Conservation (phyloP, 139 green algal species). For the Chlamydomonas sp. region DNA sequence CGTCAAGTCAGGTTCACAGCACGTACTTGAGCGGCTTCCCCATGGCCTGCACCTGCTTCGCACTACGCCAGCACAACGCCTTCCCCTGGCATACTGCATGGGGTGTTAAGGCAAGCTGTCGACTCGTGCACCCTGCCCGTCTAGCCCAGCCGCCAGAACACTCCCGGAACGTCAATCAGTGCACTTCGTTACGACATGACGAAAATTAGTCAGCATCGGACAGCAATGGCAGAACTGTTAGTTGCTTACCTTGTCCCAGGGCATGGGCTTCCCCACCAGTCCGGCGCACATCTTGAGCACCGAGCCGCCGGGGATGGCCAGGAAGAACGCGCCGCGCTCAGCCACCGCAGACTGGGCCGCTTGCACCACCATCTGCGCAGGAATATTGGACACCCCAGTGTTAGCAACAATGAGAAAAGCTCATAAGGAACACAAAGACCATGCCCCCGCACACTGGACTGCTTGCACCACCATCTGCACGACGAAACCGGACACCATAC, state of each 20-base stretch:
- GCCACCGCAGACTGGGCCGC: slow-evolving; percentile 20
- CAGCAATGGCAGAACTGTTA: not conserved
- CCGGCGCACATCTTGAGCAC: slow-evolving; percentile 45
- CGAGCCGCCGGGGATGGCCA: slow-evolving; percentile 35
- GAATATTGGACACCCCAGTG: not conserved
- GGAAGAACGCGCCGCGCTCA: slow-evolving; percentile 16
- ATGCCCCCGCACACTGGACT: not conserved
- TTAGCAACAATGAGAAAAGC: not conserved
- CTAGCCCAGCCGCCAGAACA: too few relatives aligned
- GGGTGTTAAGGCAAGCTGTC: too few relatives aligned
- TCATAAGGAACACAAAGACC: not conserved
- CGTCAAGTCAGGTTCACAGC: too few relatives aligned
- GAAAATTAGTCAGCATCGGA: not conserved
- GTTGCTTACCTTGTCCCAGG: slow-evolving; percentile 24
- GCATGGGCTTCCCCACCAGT: slow-evolving; percentile 11
- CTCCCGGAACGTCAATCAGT: too few relatives aligned
- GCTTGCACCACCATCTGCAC: slow-evolving; percentile 5
- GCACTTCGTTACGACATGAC: too few relatives aligned
- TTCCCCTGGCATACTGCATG: too few relatives aligned
- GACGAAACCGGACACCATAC: not conserved
- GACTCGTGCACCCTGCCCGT: too few relatives aligned
- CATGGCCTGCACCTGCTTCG: too few relatives aligned
- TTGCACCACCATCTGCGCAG: not conserved
- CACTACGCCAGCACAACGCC: too few relatives aligned
- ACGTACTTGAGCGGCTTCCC: too few relatives aligned